phyloP scores from a whole-genome alignment of 805 yeast genomes.

The Metschnikowia arizonensis region DNA sequence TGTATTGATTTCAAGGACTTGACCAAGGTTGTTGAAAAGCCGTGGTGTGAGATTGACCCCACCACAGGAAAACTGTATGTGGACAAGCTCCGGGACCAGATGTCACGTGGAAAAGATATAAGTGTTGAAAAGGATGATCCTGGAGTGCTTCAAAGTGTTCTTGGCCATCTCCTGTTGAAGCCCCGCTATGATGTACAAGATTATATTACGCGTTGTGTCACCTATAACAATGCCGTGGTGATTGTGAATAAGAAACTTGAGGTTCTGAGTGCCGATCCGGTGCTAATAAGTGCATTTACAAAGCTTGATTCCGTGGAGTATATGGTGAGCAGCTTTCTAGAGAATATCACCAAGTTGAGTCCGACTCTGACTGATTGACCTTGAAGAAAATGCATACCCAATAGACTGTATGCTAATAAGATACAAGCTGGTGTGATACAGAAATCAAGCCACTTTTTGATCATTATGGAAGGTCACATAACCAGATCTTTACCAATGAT shows the following conservation, averaged over 20 bases:
- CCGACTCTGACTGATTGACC: neutral
- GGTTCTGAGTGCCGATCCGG: slow-evolving; percentile 65
- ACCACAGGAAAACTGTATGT: slow-evolving; percentile 47
- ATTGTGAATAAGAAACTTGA: slow-evolving; percentile 56
- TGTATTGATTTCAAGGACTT: slow-evolving; percentile 56
- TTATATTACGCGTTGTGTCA: slow-evolving; percentile 56
- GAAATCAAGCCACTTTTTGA: too few relatives aligned
- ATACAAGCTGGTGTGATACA: too few relatives aligned
- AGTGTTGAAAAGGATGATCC: slow-evolving; percentile 7
- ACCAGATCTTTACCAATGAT: too few relatives aligned
- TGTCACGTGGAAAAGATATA: slow-evolving; percentile 31
- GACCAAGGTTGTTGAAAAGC: slow-evolving; percentile 47
- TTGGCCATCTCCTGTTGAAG: slow-evolving; percentile 26
- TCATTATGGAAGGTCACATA: too few relatives aligned
- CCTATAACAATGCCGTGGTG: slow-evolving; percentile 57
- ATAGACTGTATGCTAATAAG: too few relatives aligned
- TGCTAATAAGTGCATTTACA: slow-evolving; percentile 55
- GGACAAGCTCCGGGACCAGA: slow-evolving; percentile 53
- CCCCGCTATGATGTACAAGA: slow-evolving; percentile 40
- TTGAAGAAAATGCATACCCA: too few relatives aligned
- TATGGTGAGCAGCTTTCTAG: slow-evolving; percentile 34
- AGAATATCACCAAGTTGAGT: slow-evolving; percentile 16
- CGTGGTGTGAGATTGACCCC: slow-evolving; percentile 57
- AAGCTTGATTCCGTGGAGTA: slow-evolving; percentile 62
- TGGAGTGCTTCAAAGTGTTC: slow-evolving; percentile 20